A percentile compares a stretch with the other conserved stretches of the same genome.
phyloP scores from a whole-genome alignment of 2,329 filamentous ascomycete genomes.

The Ilyonectria robusta region DNA sequence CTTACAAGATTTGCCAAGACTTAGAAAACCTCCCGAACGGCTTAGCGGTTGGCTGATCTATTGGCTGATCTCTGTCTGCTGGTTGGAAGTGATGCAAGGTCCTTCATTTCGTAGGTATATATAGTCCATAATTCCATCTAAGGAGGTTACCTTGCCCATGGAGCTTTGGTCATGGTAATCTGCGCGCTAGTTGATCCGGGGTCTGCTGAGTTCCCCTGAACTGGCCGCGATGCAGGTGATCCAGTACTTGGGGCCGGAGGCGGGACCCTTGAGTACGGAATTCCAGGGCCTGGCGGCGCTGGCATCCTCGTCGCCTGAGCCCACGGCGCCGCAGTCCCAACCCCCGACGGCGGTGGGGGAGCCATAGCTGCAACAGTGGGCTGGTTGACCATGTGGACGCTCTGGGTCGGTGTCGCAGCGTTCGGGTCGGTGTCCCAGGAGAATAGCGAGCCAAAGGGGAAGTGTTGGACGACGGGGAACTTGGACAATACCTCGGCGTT shows the following conservation, averaged over 20 bases:
- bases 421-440: conserved; percentile 79
- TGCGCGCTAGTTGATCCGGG: conserved; percentile 55
- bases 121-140: not conserved
- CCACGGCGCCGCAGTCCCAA: conserved; percentile 62
- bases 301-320: conserved; percentile 59
- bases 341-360: conserved; percentile 37
- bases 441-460: conserved; percentile 85
- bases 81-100: not conserved
- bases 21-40: not conserved
- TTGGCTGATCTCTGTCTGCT: not conserved
- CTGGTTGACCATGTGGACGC: conserved; percentile 72
- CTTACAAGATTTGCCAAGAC: not conserved
- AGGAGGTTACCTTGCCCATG: conserved; percentile 57
- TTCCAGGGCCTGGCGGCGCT: conserved; percentile 51
- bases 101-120: not conserved
- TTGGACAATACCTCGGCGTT: conserved; percentile 96
- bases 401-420: conserved; percentile 63
- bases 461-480: conserved; percentile 99
- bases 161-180: conserved; percentile 61
- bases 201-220: conserved; percentile 35
- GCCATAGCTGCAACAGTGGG: conserved; percentile 53
- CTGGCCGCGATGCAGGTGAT: conserved; percentile 41
- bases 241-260: conserved; percentile 49
- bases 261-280: conserved; percentile 56
- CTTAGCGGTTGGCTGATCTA: not conserved